A percentile compares a stretch with the other conserved stretches of the same genome.
phyloP scores from a whole-genome alignment of 2,329 filamentous ascomycete genomes.

The Diaporthe australafricana region DNA sequence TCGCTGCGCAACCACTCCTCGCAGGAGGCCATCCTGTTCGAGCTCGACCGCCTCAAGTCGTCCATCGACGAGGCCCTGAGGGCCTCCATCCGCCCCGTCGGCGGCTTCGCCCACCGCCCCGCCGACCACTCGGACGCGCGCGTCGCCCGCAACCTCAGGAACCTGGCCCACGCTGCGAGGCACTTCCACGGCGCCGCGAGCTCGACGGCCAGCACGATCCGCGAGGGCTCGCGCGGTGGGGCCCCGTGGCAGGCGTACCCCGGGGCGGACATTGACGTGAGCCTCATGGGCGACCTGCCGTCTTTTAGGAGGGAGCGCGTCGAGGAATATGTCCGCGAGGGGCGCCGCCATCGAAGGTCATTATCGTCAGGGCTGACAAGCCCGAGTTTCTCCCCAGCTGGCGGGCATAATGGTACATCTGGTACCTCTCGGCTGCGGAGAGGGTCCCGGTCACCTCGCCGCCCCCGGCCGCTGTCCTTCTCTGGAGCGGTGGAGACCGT shows the following conservation, averaged over 20 bases:
- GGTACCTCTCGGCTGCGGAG: background rate
- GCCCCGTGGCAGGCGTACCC: conserved; percentile 12
- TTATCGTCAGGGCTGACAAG: background rate
- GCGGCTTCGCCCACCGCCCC: conserved; percentile 25
- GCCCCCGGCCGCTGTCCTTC: background rate
- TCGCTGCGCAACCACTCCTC: conserved; percentile 39
- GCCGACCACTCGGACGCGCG: conserved; percentile 34
- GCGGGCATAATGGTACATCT: background rate
- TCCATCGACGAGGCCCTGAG: conserved; percentile 41
- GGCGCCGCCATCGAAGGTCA: background rate
- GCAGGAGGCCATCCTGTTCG: conserved; percentile 38
- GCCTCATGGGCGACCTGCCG: conserved; percentile 37
- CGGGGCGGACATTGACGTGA: conserved; percentile 21
- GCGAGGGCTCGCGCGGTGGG: conserved; percentile 27
- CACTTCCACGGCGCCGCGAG: conserved; percentile 43
- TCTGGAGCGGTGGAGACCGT: background rate
- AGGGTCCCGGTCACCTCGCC: background rate
- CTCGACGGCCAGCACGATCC: conserved; percentile 39
- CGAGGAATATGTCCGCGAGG: conserved; percentile 35
- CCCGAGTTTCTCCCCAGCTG: background rate
- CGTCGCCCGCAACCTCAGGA: conserved; percentile 39
- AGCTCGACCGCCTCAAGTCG: conserved; percentile 38
- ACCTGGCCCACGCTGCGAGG: conserved; percentile 41
- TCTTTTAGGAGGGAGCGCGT: conserved; percentile 38
- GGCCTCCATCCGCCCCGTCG: conserved; percentile 37